Evolutionary conservation across 169 alveolate genomes (phyloP).

Genomic region (Besnoitia besnoiti): DNA sequence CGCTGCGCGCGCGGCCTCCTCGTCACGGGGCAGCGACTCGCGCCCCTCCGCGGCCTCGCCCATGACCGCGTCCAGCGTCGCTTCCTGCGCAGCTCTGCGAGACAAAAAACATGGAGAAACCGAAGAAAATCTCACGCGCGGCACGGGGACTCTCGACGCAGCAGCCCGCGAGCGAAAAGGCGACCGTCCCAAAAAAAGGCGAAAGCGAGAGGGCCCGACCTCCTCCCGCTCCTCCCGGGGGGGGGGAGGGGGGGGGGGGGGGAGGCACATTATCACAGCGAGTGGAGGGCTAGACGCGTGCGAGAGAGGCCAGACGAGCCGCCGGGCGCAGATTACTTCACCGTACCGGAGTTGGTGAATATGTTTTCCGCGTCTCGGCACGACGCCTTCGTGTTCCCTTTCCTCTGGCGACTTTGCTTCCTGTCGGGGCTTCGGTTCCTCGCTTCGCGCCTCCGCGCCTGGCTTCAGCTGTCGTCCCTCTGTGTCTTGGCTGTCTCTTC

Average conservation of each 20-base stretch:
- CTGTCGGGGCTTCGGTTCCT: background rate
- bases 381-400: background rate
- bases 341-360: constrained; percentile 21
- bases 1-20: constrained; percentile 15
- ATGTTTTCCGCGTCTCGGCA: constrained; percentile 23
- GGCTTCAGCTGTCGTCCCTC: background rate
- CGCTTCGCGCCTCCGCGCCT: background rate
- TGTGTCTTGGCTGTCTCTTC: background rate
- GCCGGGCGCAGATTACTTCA: background rate
- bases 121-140: background rate
- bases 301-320: no score
- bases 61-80: background rate
- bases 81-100: background rate
- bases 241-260: background rate
- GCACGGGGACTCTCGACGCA: background rate
- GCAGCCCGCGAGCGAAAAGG: background rate
- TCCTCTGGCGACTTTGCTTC: background rate
- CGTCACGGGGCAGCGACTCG: background rate
- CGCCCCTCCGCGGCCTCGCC: background rate
- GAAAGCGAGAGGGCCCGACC: background rate
- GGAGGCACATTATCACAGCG: background rate
- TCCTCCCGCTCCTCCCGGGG: no score
- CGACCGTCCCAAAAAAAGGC: background rate
- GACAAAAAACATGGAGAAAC: background rate
- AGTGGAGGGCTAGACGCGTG: no score